Evolutionary conservation across 208 protist genomes (phyloP).

Genomic region (Strigomonas culicis): DNA sequence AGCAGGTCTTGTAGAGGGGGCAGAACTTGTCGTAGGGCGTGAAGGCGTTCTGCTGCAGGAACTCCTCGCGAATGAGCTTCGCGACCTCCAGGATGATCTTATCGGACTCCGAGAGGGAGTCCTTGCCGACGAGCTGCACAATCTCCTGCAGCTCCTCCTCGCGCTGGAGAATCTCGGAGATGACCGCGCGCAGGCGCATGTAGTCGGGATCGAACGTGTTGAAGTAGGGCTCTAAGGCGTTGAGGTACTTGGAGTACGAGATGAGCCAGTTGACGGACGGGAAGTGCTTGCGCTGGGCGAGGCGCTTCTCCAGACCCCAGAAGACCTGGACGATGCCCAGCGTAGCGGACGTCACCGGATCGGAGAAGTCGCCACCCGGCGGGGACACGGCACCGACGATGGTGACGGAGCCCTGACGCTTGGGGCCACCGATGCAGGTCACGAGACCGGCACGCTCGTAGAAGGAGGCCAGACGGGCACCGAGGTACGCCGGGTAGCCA

Average conservation of each 20-base stretch:
- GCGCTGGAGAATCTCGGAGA: constrained; percentile 97
- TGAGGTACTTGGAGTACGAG: constrained; percentile 99
- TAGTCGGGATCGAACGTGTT: constrained; percentile 96
- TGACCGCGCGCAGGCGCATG: constrained; percentile 90
- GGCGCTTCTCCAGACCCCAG: constrained; percentile 99
- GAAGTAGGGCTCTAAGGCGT: constrained; percentile 97
- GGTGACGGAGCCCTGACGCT: constrained; percentile 97
- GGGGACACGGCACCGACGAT: constrained; percentile 99
- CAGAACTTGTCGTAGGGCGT: constrained; percentile 97
- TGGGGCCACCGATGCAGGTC: constrained; percentile 95
- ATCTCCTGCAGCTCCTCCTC: constrained; percentile 99
- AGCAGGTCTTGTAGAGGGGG: constrained; percentile 98
- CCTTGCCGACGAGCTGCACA: constrained; percentile 99
- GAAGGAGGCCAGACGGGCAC: constrained; percentile 98
- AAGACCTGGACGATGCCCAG: constrained; percentile 99
- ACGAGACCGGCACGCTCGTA: constrained; percentile 98
- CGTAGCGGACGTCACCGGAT: constrained; percentile 99
- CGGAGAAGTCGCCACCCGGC: constrained; percentile 99
- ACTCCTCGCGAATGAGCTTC: constrained; percentile 99
- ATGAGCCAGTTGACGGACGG: constrained; percentile 99
- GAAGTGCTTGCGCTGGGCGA: constrained; percentile 99
- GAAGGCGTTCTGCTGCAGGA: constrained; percentile 99
- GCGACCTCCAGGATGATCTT: constrained; percentile 99
- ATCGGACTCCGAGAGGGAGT: constrained; percentile 99
- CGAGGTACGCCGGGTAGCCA: constrained; percentile 99